phyloP scores from a whole-genome alignment of 2,329 filamentous ascomycete species.

The Cytospora piceae region DNA sequence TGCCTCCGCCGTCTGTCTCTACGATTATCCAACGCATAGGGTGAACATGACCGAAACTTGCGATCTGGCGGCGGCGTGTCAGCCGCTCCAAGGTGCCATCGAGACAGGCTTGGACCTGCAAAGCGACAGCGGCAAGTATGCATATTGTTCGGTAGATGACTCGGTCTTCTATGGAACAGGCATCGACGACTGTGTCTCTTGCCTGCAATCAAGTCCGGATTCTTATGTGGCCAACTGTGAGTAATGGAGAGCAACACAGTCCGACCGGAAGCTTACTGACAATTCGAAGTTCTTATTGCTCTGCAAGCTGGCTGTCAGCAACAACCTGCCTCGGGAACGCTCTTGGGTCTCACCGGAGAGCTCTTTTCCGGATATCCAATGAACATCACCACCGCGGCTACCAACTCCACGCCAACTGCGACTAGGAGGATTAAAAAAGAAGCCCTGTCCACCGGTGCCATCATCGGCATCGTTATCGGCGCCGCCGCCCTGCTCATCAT shows the following conservation, averaged over 20 bases:
- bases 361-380: constrained; percentile 46
- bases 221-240: constrained; percentile 54
- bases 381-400: constrained; percentile 43
- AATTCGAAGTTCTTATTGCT: constrained; percentile 49
- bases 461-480: constrained; percentile 57
- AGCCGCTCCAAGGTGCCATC: constrained; percentile 44
- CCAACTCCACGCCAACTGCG: constrained; percentile 35
- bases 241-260: constrained; percentile 29
- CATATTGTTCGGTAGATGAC: constrained; percentile 50
- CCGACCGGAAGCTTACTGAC: not conserved
- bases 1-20: constrained; percentile 52
- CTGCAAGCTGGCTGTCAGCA: constrained; percentile 54
- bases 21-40: constrained; percentile 39
- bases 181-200: constrained; percentile 46
- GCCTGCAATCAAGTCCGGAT: constrained; percentile 44
- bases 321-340: constrained; percentile 42
- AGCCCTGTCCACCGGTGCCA: constrained; percentile 51
- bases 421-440: constrained; percentile 30
- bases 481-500: constrained; percentile 48
- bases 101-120: constrained; percentile 41
- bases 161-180: constrained; percentile 38
- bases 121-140: constrained; percentile 43
- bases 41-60: constrained; percentile 45
- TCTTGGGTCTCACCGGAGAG: constrained; percentile 47
- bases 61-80: constrained; percentile 46